Evolutionary conservation across 805 yeast genomes (phyloP).

Genomic region (Priceomyces carsonii): DNA sequence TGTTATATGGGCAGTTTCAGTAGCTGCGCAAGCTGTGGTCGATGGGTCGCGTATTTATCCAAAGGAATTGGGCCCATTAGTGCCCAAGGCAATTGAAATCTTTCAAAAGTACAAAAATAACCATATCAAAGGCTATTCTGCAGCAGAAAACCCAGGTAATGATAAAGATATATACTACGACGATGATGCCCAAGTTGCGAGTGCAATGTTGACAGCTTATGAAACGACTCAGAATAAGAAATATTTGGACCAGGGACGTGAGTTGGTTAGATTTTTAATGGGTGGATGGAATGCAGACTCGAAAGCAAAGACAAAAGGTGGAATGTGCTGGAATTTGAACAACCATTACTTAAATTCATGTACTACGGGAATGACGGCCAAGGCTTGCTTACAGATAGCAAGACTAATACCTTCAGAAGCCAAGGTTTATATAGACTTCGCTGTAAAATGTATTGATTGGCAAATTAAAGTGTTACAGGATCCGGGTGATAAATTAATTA

Average conservation of each 20-base stretch:
- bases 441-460: slow-evolving; percentile 62
- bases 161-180: slow-evolving; percentile 69
- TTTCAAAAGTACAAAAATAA: slow-evolving; percentile 54
- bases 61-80: slow-evolving; percentile 51
- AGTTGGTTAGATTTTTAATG: slow-evolving; percentile 60
- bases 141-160: slow-evolving; percentile 59
- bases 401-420: slow-evolving; percentile 51
- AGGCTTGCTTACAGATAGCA: slow-evolving; percentile 59
- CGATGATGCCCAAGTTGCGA: slow-evolving; percentile 74
- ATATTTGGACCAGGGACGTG: slow-evolving; percentile 56
- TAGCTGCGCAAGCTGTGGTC: slow-evolving; percentile 64
- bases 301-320: slow-evolving; percentile 50
- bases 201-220: slow-evolving; percentile 63
- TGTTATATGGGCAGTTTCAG: slow-evolving; percentile 70
- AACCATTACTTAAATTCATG: slow-evolving; percentile 64
- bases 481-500: slow-evolving; percentile 52
- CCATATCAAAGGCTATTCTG: slow-evolving; percentile 58
- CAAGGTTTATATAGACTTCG: slow-evolving; percentile 52
- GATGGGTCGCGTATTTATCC: slow-evolving; percentile 62
- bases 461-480: slow-evolving; percentile 53
- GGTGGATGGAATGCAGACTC: slow-evolving; percentile 59
- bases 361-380: slow-evolving; percentile 67
- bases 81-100: slow-evolving; percentile 52
- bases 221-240: slow-evolving; percentile 61
- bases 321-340: slow-evolving; percentile 65